These are phyloP conservation scores for Posidonia australis DNA, from an alignment of 106 monocot genomes.

Conservation along the genomic window DNA sequence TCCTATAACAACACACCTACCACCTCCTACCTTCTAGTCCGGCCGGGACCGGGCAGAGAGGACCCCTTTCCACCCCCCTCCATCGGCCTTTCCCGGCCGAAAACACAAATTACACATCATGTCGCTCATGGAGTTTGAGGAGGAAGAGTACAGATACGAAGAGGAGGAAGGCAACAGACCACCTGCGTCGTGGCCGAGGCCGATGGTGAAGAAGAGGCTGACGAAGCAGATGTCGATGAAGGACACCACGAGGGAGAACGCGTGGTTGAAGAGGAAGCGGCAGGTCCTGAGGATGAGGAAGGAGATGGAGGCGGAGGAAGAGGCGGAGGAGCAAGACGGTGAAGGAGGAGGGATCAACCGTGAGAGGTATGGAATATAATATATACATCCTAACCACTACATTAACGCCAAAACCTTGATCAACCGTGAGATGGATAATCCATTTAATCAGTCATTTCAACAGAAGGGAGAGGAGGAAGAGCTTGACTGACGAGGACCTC, in stretches of 20 bases:
- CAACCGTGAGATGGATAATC: background rate
- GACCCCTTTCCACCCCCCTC: too few relatives aligned
- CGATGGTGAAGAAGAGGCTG: slow-evolving; percentile 2
- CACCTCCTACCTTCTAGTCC: too few relatives aligned
- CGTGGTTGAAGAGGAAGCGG: slow-evolving; percentile 1
- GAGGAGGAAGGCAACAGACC: background rate
- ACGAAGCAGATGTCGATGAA: slow-evolving; percentile 4
- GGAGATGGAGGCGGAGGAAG: slow-evolving; percentile 27
- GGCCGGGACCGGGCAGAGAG: too few relatives aligned
- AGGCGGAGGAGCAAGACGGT: slow-evolving; percentile 17
- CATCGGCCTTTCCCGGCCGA: background rate
- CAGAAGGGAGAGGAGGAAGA: slow-evolving; percentile 15
- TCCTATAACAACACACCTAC: too few relatives aligned
- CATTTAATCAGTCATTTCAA: background rate
- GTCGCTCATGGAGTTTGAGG: too few relatives aligned
- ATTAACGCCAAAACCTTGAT: background rate
- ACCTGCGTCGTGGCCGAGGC: too few relatives aligned
- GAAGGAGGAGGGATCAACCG: background rate
- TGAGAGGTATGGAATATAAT: background rate
- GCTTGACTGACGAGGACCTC: slow-evolving; percentile 75
- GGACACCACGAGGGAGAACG: slow-evolving; percentile 2
- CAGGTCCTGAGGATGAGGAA: background rate
- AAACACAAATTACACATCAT: background rate
- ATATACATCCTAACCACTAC: background rate
- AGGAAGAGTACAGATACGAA: background rate